Evolutionary conservation across 768 basidiomycete species (phyloP).

Genomic region (Lentinula aciculospora): DNA sequence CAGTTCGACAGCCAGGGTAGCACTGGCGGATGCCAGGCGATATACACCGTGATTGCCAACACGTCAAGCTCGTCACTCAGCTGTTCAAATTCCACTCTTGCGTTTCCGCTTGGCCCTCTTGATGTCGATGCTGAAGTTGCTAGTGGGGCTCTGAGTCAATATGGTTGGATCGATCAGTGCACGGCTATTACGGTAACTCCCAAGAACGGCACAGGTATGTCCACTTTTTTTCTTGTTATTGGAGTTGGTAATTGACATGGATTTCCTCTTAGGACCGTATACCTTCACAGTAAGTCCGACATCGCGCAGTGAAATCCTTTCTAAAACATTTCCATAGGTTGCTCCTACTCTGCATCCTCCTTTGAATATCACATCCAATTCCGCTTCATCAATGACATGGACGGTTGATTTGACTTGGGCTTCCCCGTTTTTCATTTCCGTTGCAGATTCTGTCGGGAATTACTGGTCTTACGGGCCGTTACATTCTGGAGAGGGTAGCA

Average conservation of each 20-base stretch:
- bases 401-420: conserved; percentile 49
- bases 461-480: conserved; percentile 55
- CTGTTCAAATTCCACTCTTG: conserved; percentile 46
- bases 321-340: conserved; percentile 29
- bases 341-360: conserved; percentile 59
- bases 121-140: conserved; percentile 37
- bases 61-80: conserved; percentile 27
- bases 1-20: conserved; percentile 54
- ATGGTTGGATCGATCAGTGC: conserved; percentile 52
- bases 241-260: neutral
- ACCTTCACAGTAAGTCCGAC: conserved; percentile 41
- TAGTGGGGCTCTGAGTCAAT: conserved; percentile 49
- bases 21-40: conserved; percentile 56
- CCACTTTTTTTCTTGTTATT: neutral
- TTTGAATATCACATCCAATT: conserved; percentile 44
- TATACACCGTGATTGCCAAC: conserved; percentile 50
- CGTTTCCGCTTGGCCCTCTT: conserved; percentile 32
- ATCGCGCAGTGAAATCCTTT: neutral
- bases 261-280: conserved; percentile 34
- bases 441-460: conserved; percentile 44
- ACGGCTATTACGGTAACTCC: conserved; percentile 49
- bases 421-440: conserved; percentile 50
- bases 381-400: conserved; percentile 46
- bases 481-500: conserved; percentile 40
- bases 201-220: conserved; percentile 40